Evolutionary conservation across 768 basidiomycete species (phyloP).

Genomic region (Pulveroboletus sp.): DNA sequence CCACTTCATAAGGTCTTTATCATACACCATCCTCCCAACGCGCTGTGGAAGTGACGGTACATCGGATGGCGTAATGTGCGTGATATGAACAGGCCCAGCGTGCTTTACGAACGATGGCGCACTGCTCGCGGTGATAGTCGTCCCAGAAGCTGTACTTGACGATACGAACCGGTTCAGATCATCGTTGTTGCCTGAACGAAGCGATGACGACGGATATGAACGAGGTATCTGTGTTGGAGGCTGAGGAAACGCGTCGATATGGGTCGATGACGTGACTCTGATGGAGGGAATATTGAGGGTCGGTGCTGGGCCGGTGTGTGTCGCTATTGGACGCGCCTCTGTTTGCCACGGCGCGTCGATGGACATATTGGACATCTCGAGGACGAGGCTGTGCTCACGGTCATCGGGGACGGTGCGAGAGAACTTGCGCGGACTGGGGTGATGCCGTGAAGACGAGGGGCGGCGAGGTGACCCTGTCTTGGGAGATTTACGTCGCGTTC

Average conservation of each 20-base stretch:
- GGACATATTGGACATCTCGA: constrained; percentile 44
- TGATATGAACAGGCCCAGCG: constrained; percentile 72
- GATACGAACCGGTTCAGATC: constrained; percentile 90
- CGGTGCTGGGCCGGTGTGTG: constrained; percentile 3
- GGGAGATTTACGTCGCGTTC: constrained; percentile 17
- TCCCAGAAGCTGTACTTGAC: constrained; percentile 77
- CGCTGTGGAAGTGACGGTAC: constrained; percentile 71
- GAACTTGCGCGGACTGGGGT: constrained; percentile 44
- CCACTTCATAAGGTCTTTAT: constrained; percentile 83
- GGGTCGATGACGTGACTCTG: constrained; percentile 27
- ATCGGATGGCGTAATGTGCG: constrained; percentile 79
- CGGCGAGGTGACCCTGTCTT: constrained; percentile 30
- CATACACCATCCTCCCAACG: constrained; percentile 87
- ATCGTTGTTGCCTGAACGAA: constrained; percentile 53
- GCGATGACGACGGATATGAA: constrained; percentile 49
- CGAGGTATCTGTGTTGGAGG: constrained; percentile 31
- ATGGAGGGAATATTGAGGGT: constrained; percentile 23
- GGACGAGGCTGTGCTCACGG: constrained; percentile 38
- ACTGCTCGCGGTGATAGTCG: constrained; percentile 68
- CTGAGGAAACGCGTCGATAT: constrained; percentile 27
- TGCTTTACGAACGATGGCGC: constrained; percentile 85
- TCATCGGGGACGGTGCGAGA: constrained; percentile 41
- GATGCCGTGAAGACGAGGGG: constrained; percentile 35
- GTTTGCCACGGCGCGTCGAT: constrained; percentile 37
- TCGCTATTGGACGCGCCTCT: constrained; percentile 16